Evolutionary conservation across 2,329 filamentous ascomycete species (phyloP), one percentile per base, ranked within the genome.

Genomic region (Ascochyta pisi): DNA sequence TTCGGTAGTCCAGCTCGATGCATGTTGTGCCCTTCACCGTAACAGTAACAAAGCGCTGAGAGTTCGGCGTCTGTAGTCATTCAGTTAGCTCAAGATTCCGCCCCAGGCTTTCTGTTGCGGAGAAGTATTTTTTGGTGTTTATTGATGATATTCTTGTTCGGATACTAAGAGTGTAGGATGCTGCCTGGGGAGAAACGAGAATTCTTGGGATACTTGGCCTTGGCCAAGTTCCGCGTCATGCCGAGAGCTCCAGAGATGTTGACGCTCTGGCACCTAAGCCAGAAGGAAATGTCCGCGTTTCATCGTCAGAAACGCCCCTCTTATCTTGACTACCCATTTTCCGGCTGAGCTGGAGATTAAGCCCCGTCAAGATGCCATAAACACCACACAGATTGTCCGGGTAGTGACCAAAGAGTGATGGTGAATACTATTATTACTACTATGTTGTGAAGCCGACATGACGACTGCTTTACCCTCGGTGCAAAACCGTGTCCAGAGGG

Each of bases 401-500:
- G 19, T 19, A 19, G 19, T 19, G 19, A 19, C 19, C 2, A 8
- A 23, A 13, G 10, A n/a, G 7, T 33, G 23, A 15, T 27, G 23
- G 10, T 29, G 4, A 15, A 29, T 26, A 44, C 13, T 44, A 51
- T 52, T 55, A 55, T 4, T 46, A 46, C 23, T 57, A 52, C 33
- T 40, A 37, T 42, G 8, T 26, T 23, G 19, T 43, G 15, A 39
- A n/a, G 12, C 15, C n/a, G 23, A n/a, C 39, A 15, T 24, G 35
- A 34, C 48, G 35, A 39, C 27, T 8, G 13, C 9, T 35, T 52
- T 66, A 69, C 4, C 66, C 66, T 27, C 66, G 60, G 58, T 69
- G 66, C 40, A 69, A 15, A 56, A 69, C 66, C 3, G 66, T 69
- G 47, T 69, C 66, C 37, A 69, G 26, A 1, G 66, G 66, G 23